Evolutionary conservation across 2,329 filamentous ascomycete genomes (phyloP).

Genomic region (Neobulgaria alba): DNA sequence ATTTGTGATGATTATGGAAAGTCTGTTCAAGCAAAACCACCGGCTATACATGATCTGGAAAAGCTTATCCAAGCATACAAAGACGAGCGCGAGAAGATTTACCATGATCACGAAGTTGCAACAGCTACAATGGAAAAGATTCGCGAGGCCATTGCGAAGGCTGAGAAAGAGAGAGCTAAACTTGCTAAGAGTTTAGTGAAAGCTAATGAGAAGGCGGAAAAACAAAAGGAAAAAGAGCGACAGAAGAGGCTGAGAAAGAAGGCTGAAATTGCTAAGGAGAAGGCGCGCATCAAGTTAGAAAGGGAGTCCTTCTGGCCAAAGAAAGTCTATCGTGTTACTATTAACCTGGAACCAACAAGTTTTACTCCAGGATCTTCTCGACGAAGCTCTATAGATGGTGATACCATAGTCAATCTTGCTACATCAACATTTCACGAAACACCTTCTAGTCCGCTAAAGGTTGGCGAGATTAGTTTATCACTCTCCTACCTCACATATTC

Average conservation of each 20-base stretch:
- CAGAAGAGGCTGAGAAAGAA: slow-evolving; percentile 31
- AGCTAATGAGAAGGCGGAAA: slow-evolving; percentile 30
- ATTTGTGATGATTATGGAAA: slow-evolving; percentile 24
- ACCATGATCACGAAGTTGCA: slow-evolving; percentile 33
- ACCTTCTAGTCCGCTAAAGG: slow-evolving; percentile 10
- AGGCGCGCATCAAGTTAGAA: slow-evolving; percentile 36
- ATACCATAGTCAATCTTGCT: slow-evolving; percentile 19
- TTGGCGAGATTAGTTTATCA: slow-evolving; percentile 22
- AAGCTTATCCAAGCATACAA: slow-evolving; percentile 19
- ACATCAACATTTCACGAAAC: slow-evolving; percentile 18
- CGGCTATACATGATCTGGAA: slow-evolving; percentile 17
- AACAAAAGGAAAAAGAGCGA: slow-evolving; percentile 31
- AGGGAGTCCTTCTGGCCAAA: slow-evolving; percentile 42
- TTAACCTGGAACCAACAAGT: slow-evolving; percentile 40
- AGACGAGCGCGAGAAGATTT: slow-evolving; percentile 27
- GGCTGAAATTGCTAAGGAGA: slow-evolving; percentile 35
- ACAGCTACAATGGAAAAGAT: slow-evolving; percentile 29
- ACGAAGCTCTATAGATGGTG: slow-evolving; percentile 35
- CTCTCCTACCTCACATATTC: slow-evolving; percentile 28
- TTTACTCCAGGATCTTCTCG: slow-evolving; percentile 40
- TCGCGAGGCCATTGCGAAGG: slow-evolving; percentile 26
- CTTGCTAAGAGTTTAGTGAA: slow-evolving; percentile 20
- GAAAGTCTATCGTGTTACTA: slow-evolving; percentile 39
- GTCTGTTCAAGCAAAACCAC: slow-evolving; percentile 14
- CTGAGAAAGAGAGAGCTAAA: slow-evolving; percentile 29